Conservation (phyloP, 1,284 basidiomycete species). For the Rhodotorula mucilaginosa region DNA sequence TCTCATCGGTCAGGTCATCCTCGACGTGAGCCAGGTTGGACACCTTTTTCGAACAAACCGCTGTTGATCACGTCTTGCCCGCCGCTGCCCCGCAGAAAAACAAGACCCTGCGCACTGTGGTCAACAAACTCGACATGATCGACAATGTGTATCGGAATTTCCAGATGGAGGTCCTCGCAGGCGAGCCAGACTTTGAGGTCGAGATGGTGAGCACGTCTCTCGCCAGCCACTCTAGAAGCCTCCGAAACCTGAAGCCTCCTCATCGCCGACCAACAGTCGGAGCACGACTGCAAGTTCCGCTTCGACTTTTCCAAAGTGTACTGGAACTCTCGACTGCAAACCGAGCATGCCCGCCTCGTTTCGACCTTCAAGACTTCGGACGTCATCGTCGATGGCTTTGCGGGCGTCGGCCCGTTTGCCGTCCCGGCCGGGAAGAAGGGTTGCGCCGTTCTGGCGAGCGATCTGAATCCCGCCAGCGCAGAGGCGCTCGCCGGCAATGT, state of each 20-base stretch:
- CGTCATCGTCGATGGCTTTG: slow-evolving; percentile 86
- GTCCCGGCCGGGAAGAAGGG: slow-evolving; percentile 81
- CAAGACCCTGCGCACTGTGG: slow-evolving; percentile 74
- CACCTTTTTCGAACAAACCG: neutral
- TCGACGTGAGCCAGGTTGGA: slow-evolving; percentile 64
- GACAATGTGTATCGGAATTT: slow-evolving; percentile 88
- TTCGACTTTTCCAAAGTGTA: slow-evolving; percentile 97
- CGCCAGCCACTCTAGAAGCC: neutral
- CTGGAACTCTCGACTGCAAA: slow-evolving; percentile 93
- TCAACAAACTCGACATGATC: slow-evolving; percentile 91
- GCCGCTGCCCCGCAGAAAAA: slow-evolving; percentile 65
- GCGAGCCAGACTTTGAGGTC: slow-evolving; percentile 78
- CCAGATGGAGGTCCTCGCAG: slow-evolving; percentile 94
- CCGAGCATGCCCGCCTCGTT: slow-evolving; percentile 85
- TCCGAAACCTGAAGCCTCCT: neutral
- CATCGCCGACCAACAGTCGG: slow-evolving; percentile 57
- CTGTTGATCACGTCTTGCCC: neutral
- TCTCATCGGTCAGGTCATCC: slow-evolving; percentile 83
- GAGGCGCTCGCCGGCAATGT: slow-evolving; percentile 76
- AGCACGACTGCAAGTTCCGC: slow-evolving; percentile 78
- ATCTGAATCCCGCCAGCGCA: slow-evolving; percentile 84
- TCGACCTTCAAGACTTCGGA: slow-evolving; percentile 65
- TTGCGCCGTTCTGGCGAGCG: slow-evolving; percentile 80
- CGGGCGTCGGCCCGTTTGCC: slow-evolving; percentile 95
- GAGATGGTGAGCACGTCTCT: slow-evolving; percentile 62